A percentile compares a stretch with the other conserved stretches of the same genome.
phyloP scores from a whole-genome alignment of 2,329 filamentous ascomycete species.

The Verruconis gallopava region DNA sequence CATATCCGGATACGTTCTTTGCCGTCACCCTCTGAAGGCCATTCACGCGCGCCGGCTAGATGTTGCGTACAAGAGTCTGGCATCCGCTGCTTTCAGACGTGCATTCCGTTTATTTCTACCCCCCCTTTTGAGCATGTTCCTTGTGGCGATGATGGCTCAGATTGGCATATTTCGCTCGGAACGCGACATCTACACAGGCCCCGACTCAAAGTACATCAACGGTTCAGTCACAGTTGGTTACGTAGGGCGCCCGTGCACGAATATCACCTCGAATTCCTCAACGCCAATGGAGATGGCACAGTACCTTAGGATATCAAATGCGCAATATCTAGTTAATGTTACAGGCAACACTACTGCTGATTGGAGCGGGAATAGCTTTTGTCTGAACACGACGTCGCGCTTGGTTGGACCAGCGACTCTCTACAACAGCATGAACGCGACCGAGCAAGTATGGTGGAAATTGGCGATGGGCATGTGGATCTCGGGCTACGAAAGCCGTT shows the following conservation, averaged over 20 bases:
- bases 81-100: neutral
- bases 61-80: neutral
- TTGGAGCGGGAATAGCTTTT: neutral
- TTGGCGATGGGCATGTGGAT: neutral
- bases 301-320: neutral
- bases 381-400: neutral
- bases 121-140: neutral
- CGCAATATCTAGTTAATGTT: neutral
- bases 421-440: neutral
- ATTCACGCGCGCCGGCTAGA: neutral
- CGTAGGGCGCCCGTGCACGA: neutral
- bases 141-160: neutral
- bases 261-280: neutral
- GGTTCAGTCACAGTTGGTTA: neutral
- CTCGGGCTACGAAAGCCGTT: neutral
- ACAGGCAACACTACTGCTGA: neutral
- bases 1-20: neutral
- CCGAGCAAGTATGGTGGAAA: neutral
- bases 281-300: neutral
- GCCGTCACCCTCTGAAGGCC: neutral
- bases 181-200: neutral
- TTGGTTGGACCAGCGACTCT: neutral
- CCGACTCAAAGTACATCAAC: neutral
- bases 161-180: neutral
- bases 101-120: neutral